Conservation (phyloP, 805 yeast species). For the Kodamaea restingae region DNA sequence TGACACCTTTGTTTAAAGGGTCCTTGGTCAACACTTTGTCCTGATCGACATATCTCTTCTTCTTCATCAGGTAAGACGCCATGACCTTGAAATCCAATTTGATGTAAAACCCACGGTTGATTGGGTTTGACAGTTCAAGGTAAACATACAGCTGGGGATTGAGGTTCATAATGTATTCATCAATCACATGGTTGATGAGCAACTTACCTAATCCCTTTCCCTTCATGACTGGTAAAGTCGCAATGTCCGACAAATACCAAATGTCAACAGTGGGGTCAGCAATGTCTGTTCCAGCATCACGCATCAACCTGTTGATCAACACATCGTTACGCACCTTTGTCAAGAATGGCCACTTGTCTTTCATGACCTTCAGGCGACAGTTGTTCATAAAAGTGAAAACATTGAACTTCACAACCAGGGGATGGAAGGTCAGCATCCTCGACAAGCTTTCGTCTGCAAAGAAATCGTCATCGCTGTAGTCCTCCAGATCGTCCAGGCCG, state of each 20-base stretch:
- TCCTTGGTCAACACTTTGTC: constrained; percentile 10
- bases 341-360: constrained; percentile 47
- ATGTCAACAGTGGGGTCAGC: constrained; percentile 21
- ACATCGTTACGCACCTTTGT: constrained; percentile 41
- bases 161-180: constrained; percentile 37
- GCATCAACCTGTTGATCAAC: constrained; percentile 31
- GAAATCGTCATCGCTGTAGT: constrained; percentile 19
- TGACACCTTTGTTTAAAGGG: constrained; percentile 12
- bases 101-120: constrained; percentile 49
- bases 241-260: constrained; percentile 60
- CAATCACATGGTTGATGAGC: constrained; percentile 47
- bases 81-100: constrained; percentile 47
- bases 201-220: constrained; percentile 57
- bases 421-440: constrained; percentile 25
- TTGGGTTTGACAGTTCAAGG: constrained; percentile 55
- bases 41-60: constrained; percentile 19
- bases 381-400: constrained; percentile 37
- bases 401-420: constrained; percentile 33
- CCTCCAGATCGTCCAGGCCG: constrained; percentile 17
- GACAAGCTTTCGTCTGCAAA: constrained; percentile 19
- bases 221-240: constrained; percentile 53
- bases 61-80: constrained; percentile 29
- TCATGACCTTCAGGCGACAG: constrained; percentile 47
- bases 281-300: constrained; percentile 23
- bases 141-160: constrained; percentile 31